Percentiles rank a stretch among this genome's conserved stretches.
Evolutionary conservation across 1,139 yeast species (phyloP).

Genomic region (Zygoascus hellenicus): DNA sequence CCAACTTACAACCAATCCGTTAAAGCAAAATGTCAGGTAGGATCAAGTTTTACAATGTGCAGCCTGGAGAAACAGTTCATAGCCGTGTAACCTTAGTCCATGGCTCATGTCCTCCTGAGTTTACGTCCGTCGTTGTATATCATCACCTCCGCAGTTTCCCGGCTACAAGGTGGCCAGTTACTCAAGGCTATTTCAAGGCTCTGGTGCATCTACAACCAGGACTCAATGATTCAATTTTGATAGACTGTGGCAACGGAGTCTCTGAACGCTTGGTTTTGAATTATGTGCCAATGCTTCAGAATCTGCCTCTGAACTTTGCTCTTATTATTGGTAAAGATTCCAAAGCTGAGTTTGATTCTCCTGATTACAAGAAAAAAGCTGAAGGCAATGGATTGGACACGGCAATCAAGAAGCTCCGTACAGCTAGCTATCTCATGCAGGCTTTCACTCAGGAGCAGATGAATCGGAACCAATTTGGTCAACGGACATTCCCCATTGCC

Average conservation of each 20-base stretch:
- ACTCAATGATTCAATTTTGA: slow-evolving; percentile 28
- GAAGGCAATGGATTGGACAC: slow-evolving; percentile 68
- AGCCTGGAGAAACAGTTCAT: slow-evolving; percentile 23
- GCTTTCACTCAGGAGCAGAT: slow-evolving; percentile 92
- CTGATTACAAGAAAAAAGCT: slow-evolving; percentile 44
- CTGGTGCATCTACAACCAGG: slow-evolving; percentile 67
- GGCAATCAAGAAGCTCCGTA: slow-evolving; percentile 72
- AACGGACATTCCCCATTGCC: slow-evolving; percentile 69
- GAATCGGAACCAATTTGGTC: slow-evolving; percentile 72
- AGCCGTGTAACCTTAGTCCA: slow-evolving; percentile 31
- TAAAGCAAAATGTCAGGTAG: too few relatives aligned
- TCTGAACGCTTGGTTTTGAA: slow-evolving; percentile 34
- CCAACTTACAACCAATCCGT: too few relatives aligned
- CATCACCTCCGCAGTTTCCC: slow-evolving; percentile 54
- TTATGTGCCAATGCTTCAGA: slow-evolving; percentile 56
- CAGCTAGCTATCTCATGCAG: slow-evolving; percentile 87
- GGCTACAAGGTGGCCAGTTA: slow-evolving; percentile 64
- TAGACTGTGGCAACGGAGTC: slow-evolving; percentile 24
- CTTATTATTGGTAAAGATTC: slow-evolving; percentile 75
- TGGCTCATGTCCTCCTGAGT: slow-evolving; percentile 24
- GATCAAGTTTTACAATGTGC: slow-evolving; percentile 11
- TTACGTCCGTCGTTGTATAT: slow-evolving; percentile 39
- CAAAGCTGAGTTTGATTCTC: slow-evolving; percentile 66
- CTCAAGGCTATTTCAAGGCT: slow-evolving; percentile 67
- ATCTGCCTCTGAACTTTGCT: slow-evolving; percentile 80